Percentiles rank a stretch among this genome's conserved stretches.
Conservation (phyloP, 2,329 filamentous ascomycete genomes). For the Cladophialophora carrionii region DNA sequence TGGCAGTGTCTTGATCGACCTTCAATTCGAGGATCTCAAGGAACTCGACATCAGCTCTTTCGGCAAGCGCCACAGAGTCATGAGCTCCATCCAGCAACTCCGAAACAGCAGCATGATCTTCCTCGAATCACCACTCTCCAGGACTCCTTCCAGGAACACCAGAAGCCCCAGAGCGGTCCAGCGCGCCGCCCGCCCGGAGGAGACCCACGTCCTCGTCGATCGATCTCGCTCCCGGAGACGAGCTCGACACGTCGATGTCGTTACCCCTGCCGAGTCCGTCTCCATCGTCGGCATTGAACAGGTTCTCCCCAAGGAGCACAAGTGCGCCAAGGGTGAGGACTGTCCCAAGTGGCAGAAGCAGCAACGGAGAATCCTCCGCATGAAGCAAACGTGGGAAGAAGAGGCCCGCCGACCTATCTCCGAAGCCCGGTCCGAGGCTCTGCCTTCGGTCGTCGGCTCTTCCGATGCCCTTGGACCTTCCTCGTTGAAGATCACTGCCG, state of each 20-base stretch:
- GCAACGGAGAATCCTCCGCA: slow-evolving; percentile 73
- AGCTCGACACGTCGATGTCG: slow-evolving; percentile 43
- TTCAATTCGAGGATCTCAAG: slow-evolving; percentile 81
- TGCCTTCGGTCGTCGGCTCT: slow-evolving; percentile 84
- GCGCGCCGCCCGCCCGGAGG: slow-evolving; percentile 32
- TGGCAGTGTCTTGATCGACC: slow-evolving; percentile 80
- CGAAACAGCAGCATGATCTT: slow-evolving; percentile 44
- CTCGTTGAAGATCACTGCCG: slow-evolving; percentile 71
- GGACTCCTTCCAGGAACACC: slow-evolving; percentile 30
- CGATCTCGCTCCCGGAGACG: slow-evolving; percentile 39
- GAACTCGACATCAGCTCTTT: slow-evolving; percentile 67
- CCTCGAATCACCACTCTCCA: slow-evolving; percentile 26
- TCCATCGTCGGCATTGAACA: slow-evolving; percentile 94
- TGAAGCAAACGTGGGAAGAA: slow-evolving; percentile 72
- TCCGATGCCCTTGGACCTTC: slow-evolving; percentile 84
- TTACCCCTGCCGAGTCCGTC: slow-evolving; percentile 79
- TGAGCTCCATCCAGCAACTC: slow-evolving; percentile 61
- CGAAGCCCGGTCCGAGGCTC: slow-evolving; percentile 74
- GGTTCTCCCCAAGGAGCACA: slow-evolving; percentile 79
- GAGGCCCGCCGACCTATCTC: slow-evolving; percentile 57
- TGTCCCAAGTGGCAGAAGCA: slow-evolving; percentile 82
- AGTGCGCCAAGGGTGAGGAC: slow-evolving; percentile 82
- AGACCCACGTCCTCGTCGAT: slow-evolving; percentile 32
- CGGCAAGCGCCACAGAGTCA: slow-evolving; percentile 64
- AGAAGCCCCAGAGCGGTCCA: slow-evolving; percentile 30